Base-by-base conservation (phyloP, 805 yeast genomes). In the Maudiozyma bulderi region DNA sequence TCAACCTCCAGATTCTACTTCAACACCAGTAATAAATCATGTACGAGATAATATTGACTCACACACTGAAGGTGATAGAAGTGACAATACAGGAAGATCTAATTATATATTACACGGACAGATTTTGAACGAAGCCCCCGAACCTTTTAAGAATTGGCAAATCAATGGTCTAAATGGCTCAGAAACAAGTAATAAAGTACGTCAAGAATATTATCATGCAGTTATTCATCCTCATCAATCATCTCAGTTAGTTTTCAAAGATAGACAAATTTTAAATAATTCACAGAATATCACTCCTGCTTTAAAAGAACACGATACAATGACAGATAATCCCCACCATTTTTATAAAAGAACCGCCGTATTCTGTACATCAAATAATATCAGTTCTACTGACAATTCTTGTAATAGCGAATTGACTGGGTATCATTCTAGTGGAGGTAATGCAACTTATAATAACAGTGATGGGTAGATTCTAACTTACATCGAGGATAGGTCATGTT, bases 1-100 rank as follows among this genome's bases (percentile, higher is more conserved):
- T 43, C 61, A 59, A 51, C 65, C 65, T 4, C 66, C 66, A 14
- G 55, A 61, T 28, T 59, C 63, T 3, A 62, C 66, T 4, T 62
- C 66, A 3, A 62, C 66, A 10, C 66, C 66, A n/a, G 37, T 43
- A 4, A 49, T 47, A 11, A 35, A 37, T 15, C 9, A 34, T 11
- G 4, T 20, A 3, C 26, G 26, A 20, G 26, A 20, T 20, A 20
- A 20, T 20, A 20, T 20, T 20, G 26, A 20, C 26, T 20, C 26
- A 20, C 26, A 20, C 26, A 20, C 2, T 20, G 26, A 20, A 20
- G 26, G 26, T 20, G 4, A 20, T 20, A 20, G 26, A 20, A 20
- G 38, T 34, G 7, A 15, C 8, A 32, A 20, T 13, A 43, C 1
- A 42, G 20, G 9, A 14, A 38, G 15, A 6, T 38, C 2, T n/a